A percentile compares a stretch with the other conserved stretches of the same genome.
Conservation (phyloP, 352 stramenopile species). For the Pythium dissotocum region DNA sequence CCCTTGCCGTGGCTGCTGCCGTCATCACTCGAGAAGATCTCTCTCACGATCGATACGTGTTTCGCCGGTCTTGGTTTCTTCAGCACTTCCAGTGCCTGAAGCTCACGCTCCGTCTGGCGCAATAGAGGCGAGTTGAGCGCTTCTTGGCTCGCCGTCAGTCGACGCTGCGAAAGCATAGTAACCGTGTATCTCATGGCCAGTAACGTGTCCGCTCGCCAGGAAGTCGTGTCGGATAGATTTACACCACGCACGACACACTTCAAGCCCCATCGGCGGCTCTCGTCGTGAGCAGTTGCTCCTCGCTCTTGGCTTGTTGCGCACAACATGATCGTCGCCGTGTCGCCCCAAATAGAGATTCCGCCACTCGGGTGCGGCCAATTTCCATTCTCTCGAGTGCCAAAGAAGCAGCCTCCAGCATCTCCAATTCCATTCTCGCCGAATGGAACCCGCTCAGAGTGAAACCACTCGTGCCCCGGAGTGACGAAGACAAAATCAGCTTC, state of each 20-base stretch:
- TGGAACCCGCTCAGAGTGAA: conserved; percentile 55
- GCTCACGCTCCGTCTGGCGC: background rate
- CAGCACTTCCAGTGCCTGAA: conserved; percentile 2
- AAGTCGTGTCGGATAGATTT: conserved; percentile 8
- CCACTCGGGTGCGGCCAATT: conserved; percentile 47
- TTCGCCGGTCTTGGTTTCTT: background rate
- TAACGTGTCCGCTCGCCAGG: conserved; percentile 39
- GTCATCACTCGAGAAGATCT: conserved; percentile 4
- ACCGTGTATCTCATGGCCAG: conserved; percentile 40
- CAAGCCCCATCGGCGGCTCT: conserved; percentile 61
- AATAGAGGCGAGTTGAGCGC: conserved; percentile 3
- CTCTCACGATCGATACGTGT: background rate
- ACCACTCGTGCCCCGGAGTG: conserved; percentile 55
- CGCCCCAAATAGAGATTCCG: conserved; percentile 57
- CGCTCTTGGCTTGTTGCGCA: conserved; percentile 63
- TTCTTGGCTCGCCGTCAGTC: conserved; percentile 8
- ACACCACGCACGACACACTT: conserved; percentile 59
- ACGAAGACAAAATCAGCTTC: conserved; percentile 72
- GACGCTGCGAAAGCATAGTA: conserved; percentile 18
- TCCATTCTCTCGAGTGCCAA: conserved; percentile 47
- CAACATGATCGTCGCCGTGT: conserved; percentile 68
- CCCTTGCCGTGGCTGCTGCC: background rate
- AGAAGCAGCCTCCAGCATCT: conserved; percentile 68
- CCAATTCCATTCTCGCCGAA: conserved; percentile 62
- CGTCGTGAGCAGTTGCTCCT: conserved; percentile 30